phyloP scores from a whole-genome alignment of 2,329 filamentous ascomycete genomes.

The Ramularia collo-cygni region DNA sequence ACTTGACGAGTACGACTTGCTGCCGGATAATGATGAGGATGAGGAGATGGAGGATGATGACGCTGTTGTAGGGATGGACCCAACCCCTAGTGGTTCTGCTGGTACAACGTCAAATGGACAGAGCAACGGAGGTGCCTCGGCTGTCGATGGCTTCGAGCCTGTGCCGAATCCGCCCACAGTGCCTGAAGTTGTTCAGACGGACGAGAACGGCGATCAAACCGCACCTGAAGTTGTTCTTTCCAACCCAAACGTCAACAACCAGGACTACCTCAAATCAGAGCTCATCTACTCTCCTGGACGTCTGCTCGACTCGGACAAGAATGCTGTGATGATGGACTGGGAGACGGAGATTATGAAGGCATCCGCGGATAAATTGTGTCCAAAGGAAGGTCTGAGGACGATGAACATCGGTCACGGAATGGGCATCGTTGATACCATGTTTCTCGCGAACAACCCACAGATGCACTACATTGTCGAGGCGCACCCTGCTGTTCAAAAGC shows the following conservation, averaged over 20 bases:
- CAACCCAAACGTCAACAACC: constrained; percentile 37
- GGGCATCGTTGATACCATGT: constrained; percentile 44
- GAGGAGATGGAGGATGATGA: constrained; percentile 41
- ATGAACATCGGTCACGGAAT: constrained; percentile 47
- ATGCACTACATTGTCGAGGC: constrained; percentile 47
- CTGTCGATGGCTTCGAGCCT: constrained; percentile 27
- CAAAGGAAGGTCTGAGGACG: constrained; percentile 35
- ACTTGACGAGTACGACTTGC: constrained; percentile 71
- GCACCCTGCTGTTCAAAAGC: constrained; percentile 42
- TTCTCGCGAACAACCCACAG: constrained; percentile 38
- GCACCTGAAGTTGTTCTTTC: constrained; percentile 22
- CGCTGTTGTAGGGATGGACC: constrained; percentile 30
- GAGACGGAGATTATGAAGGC: constrained; percentile 44
- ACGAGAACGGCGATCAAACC: constrained; percentile 23
- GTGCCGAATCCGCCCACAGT: constrained; percentile 27
- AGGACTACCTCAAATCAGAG: constrained; percentile 42
- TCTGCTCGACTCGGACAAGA: constrained; percentile 43
- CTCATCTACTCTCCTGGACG: constrained; percentile 43
- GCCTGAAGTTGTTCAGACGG: constrained; percentile 21
- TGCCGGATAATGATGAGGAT: constrained; percentile 53
- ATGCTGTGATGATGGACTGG: constrained; percentile 51
- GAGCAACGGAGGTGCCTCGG: constrained; percentile 16
- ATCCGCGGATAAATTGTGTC: constrained; percentile 38
- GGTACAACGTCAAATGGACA: constrained; percentile 12
- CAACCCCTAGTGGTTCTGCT: constrained; percentile 17